Base-by-base conservation (phyloP, 225 moss, liverwort and hornwort species). In the Bryoerythrophyllum caledonicum region DNA sequence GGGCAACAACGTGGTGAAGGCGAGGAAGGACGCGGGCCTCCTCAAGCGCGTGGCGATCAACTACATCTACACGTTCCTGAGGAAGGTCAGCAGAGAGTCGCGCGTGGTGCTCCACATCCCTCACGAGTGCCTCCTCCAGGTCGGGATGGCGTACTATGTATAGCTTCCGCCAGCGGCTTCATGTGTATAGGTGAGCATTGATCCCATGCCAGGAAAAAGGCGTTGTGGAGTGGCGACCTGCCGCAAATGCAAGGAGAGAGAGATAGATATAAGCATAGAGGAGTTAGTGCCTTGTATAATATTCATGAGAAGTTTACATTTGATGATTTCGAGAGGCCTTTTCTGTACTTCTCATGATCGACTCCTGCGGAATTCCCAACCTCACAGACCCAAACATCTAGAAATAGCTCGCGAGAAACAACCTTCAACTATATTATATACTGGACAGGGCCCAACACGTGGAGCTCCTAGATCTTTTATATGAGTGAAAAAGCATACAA, bases 131-230 rank as follows among this genome's bases (percentile, higher is more conserved):
- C 90, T 93, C 70, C 84, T 97, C 21, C 97, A 97, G 69, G 97
- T 99, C 13, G 97, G 97, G 20, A 94, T 99, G 97, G 83, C 90
- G 51, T 99, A 93, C 15, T 91, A 90, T 67, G 97, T 99, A 10
- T 83, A 60, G 53, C 51, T 2, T 9, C 28, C 30, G 40, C 43
- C 46, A 5, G 38, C 59, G 8, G 32, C 51, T 9, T 26, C 8
- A 38, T 38, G 41, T 66, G 52, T 53, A 53, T 0, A 63, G 53
- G 49, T 43, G 23, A 25, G 63, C 52, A 14, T 51, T 16, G 60
- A 19, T 80, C 66, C 64, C 76, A 26, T 65, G 46, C 67, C 24
- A 6, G 48, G 19, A 44, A 13, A 12, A 54, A 10, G 38, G n/a
- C 56, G 48, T 23, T 25, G 62, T 74, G 82, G 59, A 83, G 41